Evolutionary conservation across 2,329 filamentous ascomycete species (phyloP).

Genomic region (Aspergillus glaucus): DNA sequence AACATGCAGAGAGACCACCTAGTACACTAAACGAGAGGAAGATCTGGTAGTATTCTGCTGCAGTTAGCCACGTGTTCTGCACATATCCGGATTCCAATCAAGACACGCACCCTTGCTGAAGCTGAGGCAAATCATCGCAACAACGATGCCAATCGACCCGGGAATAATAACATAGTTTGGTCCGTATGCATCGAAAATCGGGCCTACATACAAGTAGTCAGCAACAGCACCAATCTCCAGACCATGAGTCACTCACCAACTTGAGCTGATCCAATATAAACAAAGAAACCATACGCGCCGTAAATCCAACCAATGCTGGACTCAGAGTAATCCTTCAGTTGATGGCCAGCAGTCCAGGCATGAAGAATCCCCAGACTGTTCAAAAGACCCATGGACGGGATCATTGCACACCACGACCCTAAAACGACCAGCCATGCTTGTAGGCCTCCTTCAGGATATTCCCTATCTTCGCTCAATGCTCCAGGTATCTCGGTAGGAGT

Average conservation of each 20-base stretch:
- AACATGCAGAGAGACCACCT: slow-evolving; percentile 25
- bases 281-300: slow-evolving; percentile 34
- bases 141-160: slow-evolving; percentile 19
- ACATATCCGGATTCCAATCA: too few species aligned
- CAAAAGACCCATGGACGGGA: slow-evolving; percentile 36
- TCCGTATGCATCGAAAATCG: slow-evolving; percentile 34
- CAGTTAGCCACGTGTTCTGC: neutral
- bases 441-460: slow-evolving; percentile 37
- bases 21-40: slow-evolving; percentile 31
- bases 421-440: slow-evolving; percentile 40
- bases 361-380: slow-evolving; percentile 37
- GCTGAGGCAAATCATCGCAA: slow-evolving; percentile 9
- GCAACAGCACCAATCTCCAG: neutral
- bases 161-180: slow-evolving; percentile 23
- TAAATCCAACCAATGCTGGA: slow-evolving; percentile 39
- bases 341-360: slow-evolving; percentile 32
- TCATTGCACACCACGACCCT: slow-evolving; percentile 37
- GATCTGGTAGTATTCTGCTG: slow-evolving; percentile 32
- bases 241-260: slow-evolving; percentile 1
- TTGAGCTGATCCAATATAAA: slow-evolving; percentile 28
- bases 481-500: neutral
- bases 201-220: slow-evolving; percentile 17
- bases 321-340: slow-evolving; percentile 28
- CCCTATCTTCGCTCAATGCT: too few species aligned
- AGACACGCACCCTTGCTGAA: neutral